Conservation (phyloP, 164 flowering plant genomes). For the Sedum album region DNA sequence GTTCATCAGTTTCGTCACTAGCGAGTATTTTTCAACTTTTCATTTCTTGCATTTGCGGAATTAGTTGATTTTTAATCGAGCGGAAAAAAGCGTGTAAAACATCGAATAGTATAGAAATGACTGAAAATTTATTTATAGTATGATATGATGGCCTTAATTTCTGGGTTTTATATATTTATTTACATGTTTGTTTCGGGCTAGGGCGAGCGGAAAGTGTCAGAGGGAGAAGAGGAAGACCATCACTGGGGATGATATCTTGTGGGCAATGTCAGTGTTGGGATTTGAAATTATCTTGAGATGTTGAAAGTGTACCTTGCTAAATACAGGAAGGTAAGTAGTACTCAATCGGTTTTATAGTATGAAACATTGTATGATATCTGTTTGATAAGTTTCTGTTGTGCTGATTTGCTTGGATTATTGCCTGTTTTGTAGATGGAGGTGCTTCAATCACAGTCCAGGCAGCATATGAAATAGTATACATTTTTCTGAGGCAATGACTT, state of each 20-base stretch:
- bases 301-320: conserved; percentile 1
- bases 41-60: background rate
- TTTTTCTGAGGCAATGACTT: background rate
- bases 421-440: conserved; percentile 10
- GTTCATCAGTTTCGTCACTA: conserved; percentile 12
- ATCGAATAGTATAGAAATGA: too few relatives aligned
- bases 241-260: conserved; percentile 2
- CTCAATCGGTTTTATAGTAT: too few relatives aligned
- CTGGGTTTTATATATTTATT: background rate
- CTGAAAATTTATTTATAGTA: too few relatives aligned
- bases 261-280: conserved; percentile 7
- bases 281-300: conserved; percentile 7
- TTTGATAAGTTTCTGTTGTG: too few relatives aligned
- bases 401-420: background rate
- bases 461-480: background rate
- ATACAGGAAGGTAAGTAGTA: conserved; percentile 6
- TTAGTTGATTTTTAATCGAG: too few relatives aligned
- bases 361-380: too few relatives aligned
- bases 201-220: conserved; percentile 2
- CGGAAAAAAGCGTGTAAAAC: too few relatives aligned
- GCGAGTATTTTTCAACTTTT: background rate
- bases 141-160: too few relatives aligned
- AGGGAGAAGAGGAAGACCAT: conserved; percentile 9
- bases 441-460: background rate
- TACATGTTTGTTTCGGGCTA: background rate